Evolutionary conservation across 139 green algal genomes (phyloP).

Genomic region (Parachlorella kessleri): DNA sequence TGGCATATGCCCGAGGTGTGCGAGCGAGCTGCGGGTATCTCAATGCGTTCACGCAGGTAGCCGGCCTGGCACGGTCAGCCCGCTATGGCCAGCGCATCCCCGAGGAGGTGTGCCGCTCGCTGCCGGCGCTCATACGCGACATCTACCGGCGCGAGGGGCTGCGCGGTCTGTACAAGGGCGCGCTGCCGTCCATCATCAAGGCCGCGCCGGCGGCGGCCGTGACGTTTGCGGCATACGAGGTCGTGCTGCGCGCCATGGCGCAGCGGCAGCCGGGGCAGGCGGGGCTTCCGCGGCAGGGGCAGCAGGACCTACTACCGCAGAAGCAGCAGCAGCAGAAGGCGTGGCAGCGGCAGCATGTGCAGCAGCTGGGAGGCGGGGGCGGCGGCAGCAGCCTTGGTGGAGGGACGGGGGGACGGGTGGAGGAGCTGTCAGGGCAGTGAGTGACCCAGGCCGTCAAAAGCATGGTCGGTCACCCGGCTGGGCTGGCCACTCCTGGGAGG

Average conservation of each 20-base stretch:
- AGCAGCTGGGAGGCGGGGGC: too few relatives aligned
- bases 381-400: too few relatives aligned
- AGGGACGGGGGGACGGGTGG: too few relatives aligned
- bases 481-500: too few relatives aligned
- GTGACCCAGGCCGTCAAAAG: too few relatives aligned
- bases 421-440: too few relatives aligned
- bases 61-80: conserved; percentile 66
- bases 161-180: conserved; percentile 94
- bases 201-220: conserved; percentile 90
- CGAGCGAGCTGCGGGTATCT: too few relatives aligned
- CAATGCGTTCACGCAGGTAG: conserved; percentile 55
- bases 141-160: conserved; percentile 75
- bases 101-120: conserved; percentile 40
- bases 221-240: conserved; percentile 88
- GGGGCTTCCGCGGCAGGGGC: not conserved
- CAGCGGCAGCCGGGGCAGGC: not conserved
- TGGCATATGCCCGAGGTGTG: too few relatives aligned
- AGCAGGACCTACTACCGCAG: not conserved
- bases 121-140: conserved; percentile 58
- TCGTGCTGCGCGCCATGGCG: conserved; percentile 4
- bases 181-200: conserved; percentile 90
- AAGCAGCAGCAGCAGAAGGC: conserved; percentile 1
- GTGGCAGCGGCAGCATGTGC: not conserved
- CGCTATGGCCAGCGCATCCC: conserved; percentile 79
- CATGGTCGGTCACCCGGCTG: too few relatives aligned